Evolutionary conservation across 768 basidiomycete genomes (phyloP).

Genomic region (Lactarius sp.): DNA sequence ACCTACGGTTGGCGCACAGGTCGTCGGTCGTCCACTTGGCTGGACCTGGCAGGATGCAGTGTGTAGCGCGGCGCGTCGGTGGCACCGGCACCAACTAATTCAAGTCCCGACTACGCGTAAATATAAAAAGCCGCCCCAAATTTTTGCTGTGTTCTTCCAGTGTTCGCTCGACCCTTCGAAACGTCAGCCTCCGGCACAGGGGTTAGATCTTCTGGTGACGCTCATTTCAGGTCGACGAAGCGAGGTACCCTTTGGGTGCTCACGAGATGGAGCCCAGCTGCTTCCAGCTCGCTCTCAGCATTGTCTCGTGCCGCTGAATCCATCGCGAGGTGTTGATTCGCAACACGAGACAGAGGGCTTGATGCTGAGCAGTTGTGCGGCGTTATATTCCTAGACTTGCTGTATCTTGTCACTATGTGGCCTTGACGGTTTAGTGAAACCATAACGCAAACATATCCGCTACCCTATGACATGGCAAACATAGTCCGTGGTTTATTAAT

Average conservation of each 20-base stretch:
- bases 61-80: slow-evolving; percentile 28
- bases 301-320: slow-evolving; percentile 42
- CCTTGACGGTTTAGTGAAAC: slow-evolving; percentile 79
- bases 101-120: slow-evolving; percentile 17
- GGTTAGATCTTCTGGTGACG: slow-evolving; percentile 55
- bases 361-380: slow-evolving; percentile 43
- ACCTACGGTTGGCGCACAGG: neutral
- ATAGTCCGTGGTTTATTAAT: neutral
- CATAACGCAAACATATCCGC: slow-evolving; percentile 62
- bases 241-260: slow-evolving; percentile 53
- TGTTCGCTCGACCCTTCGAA: slow-evolving; percentile 71
- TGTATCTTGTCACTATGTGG: slow-evolving; percentile 74
- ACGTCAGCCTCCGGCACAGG: slow-evolving; percentile 50
- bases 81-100: slow-evolving; percentile 27
- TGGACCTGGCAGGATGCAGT: too few species aligned
- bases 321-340: slow-evolving; percentile 53
- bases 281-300: slow-evolving; percentile 33
- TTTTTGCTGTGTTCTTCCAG: slow-evolving; percentile 35
- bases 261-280: slow-evolving; percentile 43
- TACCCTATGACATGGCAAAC: neutral
- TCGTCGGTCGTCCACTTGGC: neutral
- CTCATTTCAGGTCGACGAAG: slow-evolving; percentile 74
- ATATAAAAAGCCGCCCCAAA: slow-evolving; percentile 28
- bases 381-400: slow-evolving; percentile 83
- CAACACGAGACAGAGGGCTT: slow-evolving; percentile 35